Percentiles rank a stretch among this genome's conserved stretches.
These are phyloP conservation scores for Xylaria sp. DNA, from an alignment of 2,329 filamentous ascomycete species.

Conservation along the genomic window DNA sequence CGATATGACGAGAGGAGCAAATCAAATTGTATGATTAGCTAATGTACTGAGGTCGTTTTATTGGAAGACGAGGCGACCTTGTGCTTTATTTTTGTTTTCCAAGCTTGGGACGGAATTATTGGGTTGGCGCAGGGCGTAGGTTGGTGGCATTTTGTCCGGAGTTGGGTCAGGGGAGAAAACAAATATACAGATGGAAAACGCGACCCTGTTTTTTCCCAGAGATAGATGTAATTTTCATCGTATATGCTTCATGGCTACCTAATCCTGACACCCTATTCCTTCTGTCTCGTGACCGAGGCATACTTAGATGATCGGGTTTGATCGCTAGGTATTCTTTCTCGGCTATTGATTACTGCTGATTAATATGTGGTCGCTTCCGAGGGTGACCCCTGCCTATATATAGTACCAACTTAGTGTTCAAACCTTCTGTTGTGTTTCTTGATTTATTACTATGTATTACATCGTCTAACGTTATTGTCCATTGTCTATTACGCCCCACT, in stretches of 20 bases:
- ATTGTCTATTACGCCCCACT: neutral
- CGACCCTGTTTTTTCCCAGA: neutral
- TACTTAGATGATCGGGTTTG: neutral
- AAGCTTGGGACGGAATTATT: neutral
- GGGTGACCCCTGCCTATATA: neutral
- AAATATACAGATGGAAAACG: conserved; percentile 13
- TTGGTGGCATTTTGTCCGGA: conserved; percentile 15
- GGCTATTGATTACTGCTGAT: neutral
- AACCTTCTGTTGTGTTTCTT: neutral
- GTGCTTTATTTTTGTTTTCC: neutral
- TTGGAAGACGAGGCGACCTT: neutral
- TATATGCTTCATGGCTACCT: neutral
- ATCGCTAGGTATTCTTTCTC: neutral
- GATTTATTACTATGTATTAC: neutral
- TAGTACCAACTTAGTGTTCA: neutral
- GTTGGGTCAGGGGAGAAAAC: conserved; percentile 4
- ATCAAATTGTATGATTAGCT: conserved; percentile 22
- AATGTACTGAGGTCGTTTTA: neutral
- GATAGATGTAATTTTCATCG: neutral
- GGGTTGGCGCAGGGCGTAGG: conserved; percentile 11
- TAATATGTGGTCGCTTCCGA: neutral
- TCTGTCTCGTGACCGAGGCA: neutral
- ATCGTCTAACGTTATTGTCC: no score
- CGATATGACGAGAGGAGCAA: neutral
- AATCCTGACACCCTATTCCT: neutral